Evolutionary conservation across 2,329 filamentous ascomycete species (phyloP), one percentile per base, ranked within the genome.

Genomic region (Aspergillus tubingensis): DNA sequence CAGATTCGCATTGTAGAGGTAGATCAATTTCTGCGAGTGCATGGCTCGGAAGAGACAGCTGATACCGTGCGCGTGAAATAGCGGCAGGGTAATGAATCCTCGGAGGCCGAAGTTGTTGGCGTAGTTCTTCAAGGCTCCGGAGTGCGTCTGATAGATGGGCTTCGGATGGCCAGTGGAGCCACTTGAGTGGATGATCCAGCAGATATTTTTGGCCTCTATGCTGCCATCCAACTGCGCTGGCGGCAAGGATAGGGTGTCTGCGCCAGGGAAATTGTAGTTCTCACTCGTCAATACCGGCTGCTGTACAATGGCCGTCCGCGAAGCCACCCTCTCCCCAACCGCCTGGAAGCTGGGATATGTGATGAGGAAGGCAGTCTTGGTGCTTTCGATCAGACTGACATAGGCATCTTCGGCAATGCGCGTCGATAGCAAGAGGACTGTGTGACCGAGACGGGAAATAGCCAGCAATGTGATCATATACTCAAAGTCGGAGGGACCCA

Each of bases 141-240:
- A 70, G 59, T 89, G 83, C 0, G 81, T 84, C 55, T 85, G 81
- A 59, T 80, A 85, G 53, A 89, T 87, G 0, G 86, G 85, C 62
- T 88, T 88, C 0, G 86, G 86, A 0, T 88, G 75, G 0, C 86
- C 86, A 0, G 87, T 88, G 0, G 82, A 86, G 6, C 86, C 86
- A 15, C 77, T 80, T 1, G 79, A 81, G 64, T 83, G 80, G n/a
- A 83, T 75, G 54, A 80, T 81, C 75, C 72, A 77, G 3, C 68
- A 73, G 57, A 76, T 71, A 66, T 76, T 72, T 30, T 67, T 70
- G 48, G 72, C 69, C 57, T 72, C 72, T 6, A 65, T 63, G 5
- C 49, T 21, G 3, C 64, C 60, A 23, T 76, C 66, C 10, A 75
- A 63, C 49, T 59, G 60, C 21, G 62, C 56, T 17, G 49, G 3